Evolutionary conservation across 75 land plant genomes (phyloP).

Genomic region (Cupressus sempervirens): DNA sequence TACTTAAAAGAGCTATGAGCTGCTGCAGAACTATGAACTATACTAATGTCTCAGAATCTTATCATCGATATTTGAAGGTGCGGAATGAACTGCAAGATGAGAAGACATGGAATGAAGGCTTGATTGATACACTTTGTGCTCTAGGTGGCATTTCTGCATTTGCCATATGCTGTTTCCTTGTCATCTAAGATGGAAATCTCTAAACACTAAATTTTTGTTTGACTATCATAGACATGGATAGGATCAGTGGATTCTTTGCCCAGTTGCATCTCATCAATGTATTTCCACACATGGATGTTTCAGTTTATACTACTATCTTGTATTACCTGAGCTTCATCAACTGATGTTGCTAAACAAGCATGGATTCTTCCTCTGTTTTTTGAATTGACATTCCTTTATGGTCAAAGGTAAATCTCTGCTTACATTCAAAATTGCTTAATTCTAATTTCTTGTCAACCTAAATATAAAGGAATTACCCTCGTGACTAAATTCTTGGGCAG

Average conservation of each 20-base stretch:
- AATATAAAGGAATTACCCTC: neutral
- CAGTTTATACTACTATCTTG: neutral
- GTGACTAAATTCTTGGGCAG: neutral
- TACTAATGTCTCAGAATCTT: constrained; percentile 15
- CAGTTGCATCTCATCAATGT: neutral
- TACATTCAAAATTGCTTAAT: neutral
- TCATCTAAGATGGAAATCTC: neutral
- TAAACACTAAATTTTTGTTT: neutral
- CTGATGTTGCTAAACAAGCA: constrained; percentile 1
- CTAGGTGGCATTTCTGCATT: constrained; percentile 26
- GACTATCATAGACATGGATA: neutral
- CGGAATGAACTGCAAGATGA: constrained; percentile 16
- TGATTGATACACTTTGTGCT: constrained; percentile 21
- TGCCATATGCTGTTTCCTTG: constrained; percentile 15
- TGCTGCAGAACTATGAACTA: constrained; percentile 21
- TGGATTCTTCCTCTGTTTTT: neutral
- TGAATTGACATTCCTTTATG: neutral
- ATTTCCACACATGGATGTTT: neutral
- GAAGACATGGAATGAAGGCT: constrained; percentile 21
- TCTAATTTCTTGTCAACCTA: neutral
- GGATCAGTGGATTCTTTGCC: neutral
- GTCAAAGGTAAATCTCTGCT: neutral
- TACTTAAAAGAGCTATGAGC: constrained; percentile 18
- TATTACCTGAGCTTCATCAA: neutral
- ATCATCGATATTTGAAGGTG: constrained; percentile 11